Evolutionary conservation across 73 alveolate genomes (phyloP), one percentile per base, ranked within the genome.

Genomic region (Symbiodinium pilosum): DNA sequence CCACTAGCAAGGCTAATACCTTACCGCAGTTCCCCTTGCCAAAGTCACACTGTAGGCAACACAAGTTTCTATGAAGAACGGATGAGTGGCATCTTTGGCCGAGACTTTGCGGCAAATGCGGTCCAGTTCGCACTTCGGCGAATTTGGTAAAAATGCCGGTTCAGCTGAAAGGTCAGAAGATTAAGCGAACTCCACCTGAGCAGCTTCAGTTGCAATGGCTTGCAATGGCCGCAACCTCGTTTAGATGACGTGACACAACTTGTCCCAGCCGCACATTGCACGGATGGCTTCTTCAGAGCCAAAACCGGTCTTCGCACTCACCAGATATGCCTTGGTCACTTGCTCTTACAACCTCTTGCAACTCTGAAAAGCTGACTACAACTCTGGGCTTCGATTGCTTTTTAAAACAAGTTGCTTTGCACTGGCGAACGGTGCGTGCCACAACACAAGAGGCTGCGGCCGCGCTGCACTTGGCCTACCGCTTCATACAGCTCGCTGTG

Each of bases 261-360:
- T 9, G 81, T 91, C 97, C 88, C 30, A 40, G 97, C 43, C 12
- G 52, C 97, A 91, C 32, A 91, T 91, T 4, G 89, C 87, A 42
- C 97, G 77, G 24, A 91, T 18, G 36, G 84, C 97, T 75, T 91
- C 97, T 54, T 91, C 97, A 32, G 89, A 91, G 47, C 97, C 97
- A 43, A 18, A 91, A 51, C 97, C 88, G 41, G 89, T 91, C 52
- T 91, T 91, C 18, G 97, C 97, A 34, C 97, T 91, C 52, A 42
- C 41, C 83, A 91, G 51, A 26, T 59, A 91, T 28, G 97, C 97
- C 97, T 89, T 14, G 34, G 14, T 28, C 24, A n/a, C 44, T 12
- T 34, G 28, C 21, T 36, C 18, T 11, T 14, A 34, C 32, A 59
- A 5, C 6, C 34, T 16, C 6, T 28, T 59, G 38, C 11, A 16